Base-by-base conservation (phyloP, 1,284 basidiomycete genomes). In the Leccinum insolens region DNA sequence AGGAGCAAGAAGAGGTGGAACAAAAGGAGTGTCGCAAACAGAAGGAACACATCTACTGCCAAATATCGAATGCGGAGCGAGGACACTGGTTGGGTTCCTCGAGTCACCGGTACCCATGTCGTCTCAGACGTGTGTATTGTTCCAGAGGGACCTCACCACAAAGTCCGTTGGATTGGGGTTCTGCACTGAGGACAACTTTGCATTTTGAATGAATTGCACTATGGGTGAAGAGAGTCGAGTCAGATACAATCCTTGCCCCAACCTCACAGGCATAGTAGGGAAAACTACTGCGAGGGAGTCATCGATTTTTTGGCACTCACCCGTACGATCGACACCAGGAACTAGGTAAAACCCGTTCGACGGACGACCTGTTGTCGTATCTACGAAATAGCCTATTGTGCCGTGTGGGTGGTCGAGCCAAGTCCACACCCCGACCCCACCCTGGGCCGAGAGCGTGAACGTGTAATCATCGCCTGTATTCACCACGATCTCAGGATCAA, bases 351-450 rank as follows among this genome's bases (percentile, higher is more conserved):
- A 88, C 4, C 85, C 86, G 70, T 88, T 88, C 9, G 78, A 77
- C 0, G 84, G 83, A 14, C 77, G 46, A 1, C 79, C 79, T 1
- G 83, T 85, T 11, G 67, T 67, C 34, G 69, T 72, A 67, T 88
- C 86, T 39, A 84, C 77, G 73, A 89, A 89, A 62, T 83, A 80
- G 2, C 88, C 88, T 3, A 88, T 76, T 0, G 84, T 87, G 15
- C 84, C 84, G 0, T 79, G 76, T 0, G 86, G 86, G 74, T 88
- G 87, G 66, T 89, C 86, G 4, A 89, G 74, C 85, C 85, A 89
- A 3, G 87, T 83, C 83, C 85, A 88, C 6, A 82, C 80, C 1
- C 84, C 86, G 5, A 88, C 87, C 3, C 85, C 86, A 7, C 84
- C 83, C 63, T 78, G 76, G 4, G 85, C 85, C 3, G 86, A 86